Evolutionary conservation across 805 yeast genomes (phyloP).

Genomic region (Nakazawaea wyomingensis): DNA sequence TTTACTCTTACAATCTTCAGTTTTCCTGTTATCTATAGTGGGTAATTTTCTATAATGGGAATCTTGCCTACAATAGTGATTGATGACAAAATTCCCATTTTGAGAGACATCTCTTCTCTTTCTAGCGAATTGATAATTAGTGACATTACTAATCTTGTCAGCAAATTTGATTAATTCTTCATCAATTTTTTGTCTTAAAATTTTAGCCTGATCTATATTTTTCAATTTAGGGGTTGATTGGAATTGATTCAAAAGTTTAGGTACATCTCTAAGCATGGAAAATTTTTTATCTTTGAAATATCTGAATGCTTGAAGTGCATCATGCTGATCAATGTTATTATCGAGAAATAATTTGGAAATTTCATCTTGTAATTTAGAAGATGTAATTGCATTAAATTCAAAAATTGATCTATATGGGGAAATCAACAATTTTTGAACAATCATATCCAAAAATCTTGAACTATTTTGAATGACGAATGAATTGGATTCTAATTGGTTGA

Average conservation of each 20-base stretch:
- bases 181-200: constrained; percentile 10
- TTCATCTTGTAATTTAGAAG: constrained; percentile 10
- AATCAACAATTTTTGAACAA: constrained; percentile 1
- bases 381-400: constrained; percentile 1
- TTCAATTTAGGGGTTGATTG: constrained; percentile 7
- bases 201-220: constrained; percentile 6
- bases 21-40: constrained; percentile 9
- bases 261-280: constrained; percentile 7
- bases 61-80: constrained; percentile 13
- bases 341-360: constrained; percentile 6
- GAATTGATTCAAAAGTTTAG: constrained; percentile 1
- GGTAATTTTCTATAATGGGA: constrained; percentile 11
- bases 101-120: constrained; percentile 14
- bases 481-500: constrained; percentile 5
- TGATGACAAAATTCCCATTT: constrained; percentile 13
- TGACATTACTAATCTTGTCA: constrained; percentile 6
- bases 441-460: constrained; percentile 1
- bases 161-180: constrained; percentile 4
- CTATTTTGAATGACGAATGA: constrained; percentile 13
- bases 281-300: constrained; percentile 5
- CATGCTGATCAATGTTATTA: constrained; percentile 4
- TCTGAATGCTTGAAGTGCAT: constrained; percentile 6
- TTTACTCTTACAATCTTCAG: constrained; percentile 11
- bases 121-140: constrained; percentile 10
- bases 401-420: background rate